These are phyloP conservation scores for Puya raimondii DNA, from an alignment of 176 grass and related monocot genomes.

Conservation along the genomic window DNA sequence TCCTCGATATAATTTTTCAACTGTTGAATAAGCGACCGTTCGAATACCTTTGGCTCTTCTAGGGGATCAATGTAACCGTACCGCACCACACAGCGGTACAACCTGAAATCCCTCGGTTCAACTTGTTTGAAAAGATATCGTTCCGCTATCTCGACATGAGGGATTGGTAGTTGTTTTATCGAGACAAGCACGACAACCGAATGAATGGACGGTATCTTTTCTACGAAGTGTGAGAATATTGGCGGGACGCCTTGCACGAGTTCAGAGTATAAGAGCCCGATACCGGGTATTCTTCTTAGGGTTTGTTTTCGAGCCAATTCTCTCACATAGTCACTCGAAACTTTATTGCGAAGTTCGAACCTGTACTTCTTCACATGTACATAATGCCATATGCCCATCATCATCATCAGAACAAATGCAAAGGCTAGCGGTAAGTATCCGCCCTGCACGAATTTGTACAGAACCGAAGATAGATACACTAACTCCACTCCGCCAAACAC, in stretches of 20 bases:
- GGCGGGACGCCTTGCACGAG: constrained; percentile 79
- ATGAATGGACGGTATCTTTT: constrained; percentile 61
- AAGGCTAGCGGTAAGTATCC: constrained; percentile 60
- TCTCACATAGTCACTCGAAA: constrained; percentile 25
- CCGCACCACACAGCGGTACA: constrained; percentile 59
- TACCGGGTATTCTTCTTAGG: constrained; percentile 35
- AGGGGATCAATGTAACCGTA: constrained; percentile 67
- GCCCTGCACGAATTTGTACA: constrained; percentile 62
- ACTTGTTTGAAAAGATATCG: constrained; percentile 60
- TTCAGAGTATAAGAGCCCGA: constrained; percentile 68
- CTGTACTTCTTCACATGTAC: constrained; percentile 43
- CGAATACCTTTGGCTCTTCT: constrained; percentile 47
- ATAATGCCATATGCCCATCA: constrained; percentile 83
- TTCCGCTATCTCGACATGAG: constrained; percentile 36
- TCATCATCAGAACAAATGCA: constrained; percentile 24
- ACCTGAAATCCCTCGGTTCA: neutral
- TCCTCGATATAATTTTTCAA: constrained; percentile 54
- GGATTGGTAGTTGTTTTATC: constrained; percentile 57
- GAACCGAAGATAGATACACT: constrained; percentile 55
- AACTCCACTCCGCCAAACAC: constrained; percentile 42
- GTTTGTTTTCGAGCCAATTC: constrained; percentile 15
- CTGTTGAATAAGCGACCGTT: constrained; percentile 22
- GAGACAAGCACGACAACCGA: constrained; percentile 61
- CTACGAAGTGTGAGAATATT: constrained; percentile 52
- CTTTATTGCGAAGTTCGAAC: constrained; percentile 39